These are phyloP conservation scores for Fusarium liriodendri DNA, from an alignment of 2,329 filamentous ascomycete species.

Conservation along the genomic window DNA sequence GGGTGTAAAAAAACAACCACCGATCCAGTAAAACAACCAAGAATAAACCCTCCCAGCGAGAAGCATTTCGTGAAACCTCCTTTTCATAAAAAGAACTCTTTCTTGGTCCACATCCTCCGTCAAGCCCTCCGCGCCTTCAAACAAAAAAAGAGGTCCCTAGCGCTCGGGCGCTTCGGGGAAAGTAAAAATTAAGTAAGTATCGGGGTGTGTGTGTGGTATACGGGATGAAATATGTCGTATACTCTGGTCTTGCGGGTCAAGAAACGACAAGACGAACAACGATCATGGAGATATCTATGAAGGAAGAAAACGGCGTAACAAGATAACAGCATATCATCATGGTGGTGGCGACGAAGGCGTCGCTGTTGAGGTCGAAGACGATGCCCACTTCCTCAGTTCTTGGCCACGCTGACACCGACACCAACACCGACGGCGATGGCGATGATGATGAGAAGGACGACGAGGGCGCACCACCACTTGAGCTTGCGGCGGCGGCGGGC, in stretches of 20 bases:
- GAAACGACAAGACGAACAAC: slow-evolving; percentile 9
- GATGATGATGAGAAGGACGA: slow-evolving; percentile 69
- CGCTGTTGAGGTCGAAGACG: not conserved
- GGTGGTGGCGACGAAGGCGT: not conserved
- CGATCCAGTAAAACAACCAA: slow-evolving; percentile 19
- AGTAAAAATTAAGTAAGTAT: slow-evolving; percentile 41
- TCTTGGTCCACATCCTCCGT: slow-evolving; percentile 13
- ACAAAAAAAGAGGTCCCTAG: slow-evolving; percentile 16
- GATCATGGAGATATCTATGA: slow-evolving; percentile 40
- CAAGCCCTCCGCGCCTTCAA: slow-evolving; percentile 15
- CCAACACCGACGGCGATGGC: slow-evolving; percentile 66
- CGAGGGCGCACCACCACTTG: slow-evolving; percentile 83
- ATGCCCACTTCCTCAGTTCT: slow-evolving; percentile 23
- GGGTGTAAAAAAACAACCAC: slow-evolving; percentile 13
- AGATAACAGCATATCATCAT: slow-evolving; percentile 25
- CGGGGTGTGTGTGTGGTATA: slow-evolving; percentile 16
- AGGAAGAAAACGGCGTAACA: slow-evolving; percentile 19
- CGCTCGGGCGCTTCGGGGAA: slow-evolving; percentile 27
- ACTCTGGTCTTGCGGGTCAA: slow-evolving; percentile 18
- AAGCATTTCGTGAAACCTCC: slow-evolving; percentile 28
- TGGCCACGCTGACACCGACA: slow-evolving; percentile 59
- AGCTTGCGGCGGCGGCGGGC: slow-evolving; percentile 76
- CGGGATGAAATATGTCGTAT: slow-evolving; percentile 27
- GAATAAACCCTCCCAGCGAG: slow-evolving; percentile 6
- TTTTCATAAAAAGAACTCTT: slow-evolving; percentile 25